A percentile compares a stretch with the other conserved stretches of the same genome.
phyloP scores from a whole-genome alignment of 805 yeast genomes.

The Torulaspora franciscae region DNA sequence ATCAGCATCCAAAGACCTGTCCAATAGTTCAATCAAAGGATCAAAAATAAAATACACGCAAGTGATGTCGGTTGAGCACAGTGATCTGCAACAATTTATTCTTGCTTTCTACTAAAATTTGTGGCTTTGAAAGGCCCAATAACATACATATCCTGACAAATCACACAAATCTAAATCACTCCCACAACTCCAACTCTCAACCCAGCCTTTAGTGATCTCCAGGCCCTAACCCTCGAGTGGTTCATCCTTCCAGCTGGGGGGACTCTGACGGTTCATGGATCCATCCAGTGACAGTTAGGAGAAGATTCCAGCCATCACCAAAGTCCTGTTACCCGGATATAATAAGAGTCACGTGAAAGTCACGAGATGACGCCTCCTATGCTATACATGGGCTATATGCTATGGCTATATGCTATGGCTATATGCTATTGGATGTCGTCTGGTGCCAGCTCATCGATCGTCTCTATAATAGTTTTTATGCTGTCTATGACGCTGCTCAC shows the following conservation, averaged over 20 bases:
- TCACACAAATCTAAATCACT: background rate
- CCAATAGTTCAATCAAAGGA: background rate
- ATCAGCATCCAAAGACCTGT: background rate
- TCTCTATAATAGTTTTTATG: constrained; percentile 70
- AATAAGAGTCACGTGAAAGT: background rate
- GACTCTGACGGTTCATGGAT: background rate
- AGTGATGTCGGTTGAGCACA: background rate
- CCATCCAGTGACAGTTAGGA: constrained; percentile 1
- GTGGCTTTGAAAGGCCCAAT: background rate
- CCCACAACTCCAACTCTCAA: background rate
- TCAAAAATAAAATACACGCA: no score
- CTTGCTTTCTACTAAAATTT: background rate
- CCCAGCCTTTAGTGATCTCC: background rate
- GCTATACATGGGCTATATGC: background rate
- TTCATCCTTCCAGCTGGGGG: background rate
- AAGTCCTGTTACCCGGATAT: background rate
- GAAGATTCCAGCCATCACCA: background rate
- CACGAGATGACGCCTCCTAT: background rate
- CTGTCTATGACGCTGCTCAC: constrained; percentile 76
- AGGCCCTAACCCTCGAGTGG: background rate
- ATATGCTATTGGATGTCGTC: background rate
- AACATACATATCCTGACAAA: background rate
- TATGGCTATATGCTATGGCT: background rate
- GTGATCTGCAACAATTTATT: background rate
- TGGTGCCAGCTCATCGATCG: constrained; percentile 52